Base-by-base conservation (phyloP, 2,329 filamentous ascomycete genomes). In the Scedosporium minutisporum region DNA sequence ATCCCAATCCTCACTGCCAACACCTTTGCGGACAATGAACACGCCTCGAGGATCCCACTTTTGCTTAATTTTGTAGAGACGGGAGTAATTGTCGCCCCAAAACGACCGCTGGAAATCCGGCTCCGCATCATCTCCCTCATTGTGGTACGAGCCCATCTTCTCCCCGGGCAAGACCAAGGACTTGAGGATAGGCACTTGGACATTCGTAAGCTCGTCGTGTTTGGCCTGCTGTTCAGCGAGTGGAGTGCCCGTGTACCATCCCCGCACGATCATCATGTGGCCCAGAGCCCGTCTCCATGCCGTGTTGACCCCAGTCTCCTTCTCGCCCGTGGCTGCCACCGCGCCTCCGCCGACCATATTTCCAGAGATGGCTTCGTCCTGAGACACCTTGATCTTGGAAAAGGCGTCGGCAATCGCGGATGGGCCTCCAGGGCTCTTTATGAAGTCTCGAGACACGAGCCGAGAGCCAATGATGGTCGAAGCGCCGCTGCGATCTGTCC, bases 1-100 rank as follows among this genome's bases (percentile, higher is more conserved):
- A 18, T 73, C 67, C 70, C 75, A 77, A 48, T 75, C 69, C 64
- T 76, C 75, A 6, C 71, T 73, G 0, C 75, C 75, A 6, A 76
- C 73, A 18, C 72, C 74, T 18, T 70, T 73, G 38, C 71, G 70
- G 6, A 72, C 70, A 57, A 74, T 75, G 27, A 76, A 82, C 1
- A 82, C 63, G 3, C 71, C 70, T 10, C 70, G 60, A 12, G 74
- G 69, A 68, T 80, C 80, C 68, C 75, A 80, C 65, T 72, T 76
- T 51, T 74, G 65, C 69, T 80, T 78, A 25, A 81, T 69, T 5
- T 63, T 60, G 18, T 71, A 63, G 57, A 78, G 65, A 4, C 58
- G 65, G 0, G 68, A 66, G 58, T 78, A 78, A 9, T 63, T 66
- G 12, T n/a, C 42, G 10, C 77, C 77, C 69, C 73, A 79, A 67